Percentiles rank a stretch among this genome's conserved stretches.
Conservation (phyloP, 2,329 filamentous ascomycete species). For the Hymenoscyphus albidus region DNA sequence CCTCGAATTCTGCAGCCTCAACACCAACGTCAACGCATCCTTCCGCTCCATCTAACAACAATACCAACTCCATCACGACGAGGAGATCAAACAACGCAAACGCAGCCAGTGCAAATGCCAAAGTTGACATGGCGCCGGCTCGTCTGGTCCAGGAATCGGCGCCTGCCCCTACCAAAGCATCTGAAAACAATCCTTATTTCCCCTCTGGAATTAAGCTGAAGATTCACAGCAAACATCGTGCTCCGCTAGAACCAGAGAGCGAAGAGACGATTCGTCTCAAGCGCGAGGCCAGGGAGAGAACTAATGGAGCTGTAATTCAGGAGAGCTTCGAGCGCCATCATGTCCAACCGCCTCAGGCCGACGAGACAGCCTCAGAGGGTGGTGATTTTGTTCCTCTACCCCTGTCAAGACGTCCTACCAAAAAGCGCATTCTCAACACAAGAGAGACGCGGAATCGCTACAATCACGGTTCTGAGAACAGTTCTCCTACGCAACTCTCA, state of each 20-base stretch:
- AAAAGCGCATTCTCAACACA: slow-evolving; percentile 29
- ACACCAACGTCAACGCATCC: slow-evolving; percentile 12
- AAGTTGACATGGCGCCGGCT: slow-evolving; percentile 15
- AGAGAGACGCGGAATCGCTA: slow-evolving; percentile 18
- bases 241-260: not conserved
- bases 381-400: slow-evolving; percentile 23
- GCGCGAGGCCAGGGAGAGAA: slow-evolving; percentile 29
- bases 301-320: slow-evolving; percentile 17
- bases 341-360: slow-evolving; percentile 13
- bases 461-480: slow-evolving; percentile 49
- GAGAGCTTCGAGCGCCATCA: slow-evolving; percentile 33
- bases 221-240: slow-evolving; percentile 15
- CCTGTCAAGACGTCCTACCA: slow-evolving; percentile 17
- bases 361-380: slow-evolving; percentile 26
- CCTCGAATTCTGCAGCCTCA: slow-evolving; percentile 14
- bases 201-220: slow-evolving; percentile 21
- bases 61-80: slow-evolving; percentile 11
- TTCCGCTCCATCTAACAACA: not conserved
- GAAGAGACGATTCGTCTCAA: slow-evolving; percentile 25
- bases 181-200: slow-evolving; percentile 8
- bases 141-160: slow-evolving; percentile 10
- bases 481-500: slow-evolving; percentile 50
- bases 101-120: not conserved
- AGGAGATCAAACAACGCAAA: slow-evolving; percentile 5
- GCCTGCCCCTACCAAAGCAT: slow-evolving; percentile 1